phyloP scores from a whole-genome alignment of 257 asterid species.

The Fraxinus excelsior region DNA sequence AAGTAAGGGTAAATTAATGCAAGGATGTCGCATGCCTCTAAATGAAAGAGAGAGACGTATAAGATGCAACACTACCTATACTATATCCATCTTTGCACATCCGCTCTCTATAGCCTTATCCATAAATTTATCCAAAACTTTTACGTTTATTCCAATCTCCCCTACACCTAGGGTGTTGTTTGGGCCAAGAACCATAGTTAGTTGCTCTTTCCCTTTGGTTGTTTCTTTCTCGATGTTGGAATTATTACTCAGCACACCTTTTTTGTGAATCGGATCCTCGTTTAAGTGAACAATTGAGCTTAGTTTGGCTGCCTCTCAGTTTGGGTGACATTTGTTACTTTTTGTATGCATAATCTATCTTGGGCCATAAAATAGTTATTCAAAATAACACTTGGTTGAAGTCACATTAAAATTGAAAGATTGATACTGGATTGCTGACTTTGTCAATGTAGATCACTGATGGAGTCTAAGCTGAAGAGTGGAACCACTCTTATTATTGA shows the following conservation, averaged over 20 bases:
- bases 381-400: neutral
- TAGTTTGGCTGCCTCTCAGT: neutral
- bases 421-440: conserved; percentile 20
- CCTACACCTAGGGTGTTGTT: too few species aligned
- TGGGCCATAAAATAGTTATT: neutral
- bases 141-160: too few species aligned
- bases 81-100: neutral
- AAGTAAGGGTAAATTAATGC: neutral
- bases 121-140: neutral
- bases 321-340: neutral
- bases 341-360: neutral
- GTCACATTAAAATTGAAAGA: conserved; percentile 17
- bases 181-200: too few species aligned
- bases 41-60: neutral
- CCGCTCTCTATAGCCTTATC: neutral
- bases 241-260: neutral
- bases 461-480: conserved; percentile 80
- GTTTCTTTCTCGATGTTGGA: neutral
- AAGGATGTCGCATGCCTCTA: neutral
- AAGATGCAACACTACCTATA: neutral
- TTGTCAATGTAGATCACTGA: conserved; percentile 51
- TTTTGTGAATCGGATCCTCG: neutral
- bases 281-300: neutral
- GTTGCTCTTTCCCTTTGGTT: too few species aligned
- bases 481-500: conserved; percentile 81